phyloP scores from a whole-genome alignment of 2,329 filamentous ascomycete species.

The Xylaria sp. region DNA sequence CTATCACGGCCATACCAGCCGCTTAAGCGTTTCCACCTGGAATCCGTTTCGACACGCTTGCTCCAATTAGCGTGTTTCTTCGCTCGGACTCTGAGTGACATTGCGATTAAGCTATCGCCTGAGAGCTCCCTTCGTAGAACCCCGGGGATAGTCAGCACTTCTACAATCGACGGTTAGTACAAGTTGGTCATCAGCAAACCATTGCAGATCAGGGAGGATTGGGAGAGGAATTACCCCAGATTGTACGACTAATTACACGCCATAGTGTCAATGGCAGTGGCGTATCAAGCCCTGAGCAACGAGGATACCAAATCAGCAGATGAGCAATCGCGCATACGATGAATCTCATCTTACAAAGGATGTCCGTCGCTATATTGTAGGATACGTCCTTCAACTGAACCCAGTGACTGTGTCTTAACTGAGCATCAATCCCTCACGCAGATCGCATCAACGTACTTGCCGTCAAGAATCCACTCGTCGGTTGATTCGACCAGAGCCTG shows the following conservation, averaged over 20 bases:
- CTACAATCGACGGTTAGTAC: background rate
- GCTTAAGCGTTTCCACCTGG: slow-evolving; percentile 13
- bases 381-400: slow-evolving; percentile 9
- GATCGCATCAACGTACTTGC: slow-evolving; percentile 6
- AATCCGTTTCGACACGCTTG: slow-evolving; percentile 1
- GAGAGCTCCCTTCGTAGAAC: slow-evolving; percentile 8
- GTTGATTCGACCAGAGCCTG: slow-evolving; percentile 14
- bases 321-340: slow-evolving; percentile 4
- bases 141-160: slow-evolving; percentile 6
- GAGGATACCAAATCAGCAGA: background rate
- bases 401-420: slow-evolving; percentile 5
- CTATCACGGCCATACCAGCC: slow-evolving; percentile 13
- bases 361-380: slow-evolving; percentile 10
- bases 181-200: background rate
- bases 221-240: slow-evolving; percentile 10
- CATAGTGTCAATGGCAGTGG: slow-evolving; percentile 12
- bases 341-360: slow-evolving; percentile 2
- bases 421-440: slow-evolving; percentile 3
- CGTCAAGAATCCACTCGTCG: slow-evolving; percentile 15
- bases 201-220: background rate
- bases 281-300: slow-evolving; percentile 3
- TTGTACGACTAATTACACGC: slow-evolving; percentile 15
- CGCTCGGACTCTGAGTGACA: slow-evolving; percentile 8
- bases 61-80: slow-evolving; percentile 8
- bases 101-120: slow-evolving; percentile 7